These are phyloP conservation scores for Juglanconis sp. DNA, from an alignment of 2,329 filamentous ascomycete genomes.

Conservation along the genomic window DNA sequence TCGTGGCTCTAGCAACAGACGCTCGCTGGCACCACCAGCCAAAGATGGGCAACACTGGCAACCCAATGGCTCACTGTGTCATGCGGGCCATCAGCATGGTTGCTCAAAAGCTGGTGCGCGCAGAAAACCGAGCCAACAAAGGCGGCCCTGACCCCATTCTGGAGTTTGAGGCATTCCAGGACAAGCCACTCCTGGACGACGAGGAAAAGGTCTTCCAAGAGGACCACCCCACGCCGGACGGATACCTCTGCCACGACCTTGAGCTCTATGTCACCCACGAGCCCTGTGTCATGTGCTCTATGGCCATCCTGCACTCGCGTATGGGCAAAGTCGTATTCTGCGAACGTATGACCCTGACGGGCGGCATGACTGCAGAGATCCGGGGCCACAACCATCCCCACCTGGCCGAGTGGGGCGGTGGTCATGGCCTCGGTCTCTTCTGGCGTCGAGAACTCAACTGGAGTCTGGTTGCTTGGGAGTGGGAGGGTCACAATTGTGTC, in stretches of 20 bases:
- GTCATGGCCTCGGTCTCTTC: slow-evolving; percentile 64
- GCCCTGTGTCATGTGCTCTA: slow-evolving; percentile 93
- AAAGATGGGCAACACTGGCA: slow-evolving; percentile 51
- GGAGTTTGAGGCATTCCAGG: slow-evolving; percentile 63
- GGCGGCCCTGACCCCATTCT: slow-evolving; percentile 35
- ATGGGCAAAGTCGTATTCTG: slow-evolving; percentile 84
- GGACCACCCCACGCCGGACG: slow-evolving; percentile 67
- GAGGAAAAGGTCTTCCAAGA: slow-evolving; percentile 61
- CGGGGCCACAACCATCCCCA: slow-evolving; percentile 46
- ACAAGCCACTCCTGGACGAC: slow-evolving; percentile 64
- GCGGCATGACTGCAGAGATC: slow-evolving; percentile 78
- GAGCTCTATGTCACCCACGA: slow-evolving; percentile 95
- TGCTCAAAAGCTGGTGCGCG: slow-evolving; percentile 61
- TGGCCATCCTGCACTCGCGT: slow-evolving; percentile 91
- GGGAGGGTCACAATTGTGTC: slow-evolving; percentile 47
- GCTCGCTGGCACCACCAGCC: slow-evolving; percentile 63
- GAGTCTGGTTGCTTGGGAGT: slow-evolving; percentile 81
- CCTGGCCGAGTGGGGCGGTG: slow-evolving; percentile 40
- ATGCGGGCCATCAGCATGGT: slow-evolving; percentile 82
- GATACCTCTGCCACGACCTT: slow-evolving; percentile 90
- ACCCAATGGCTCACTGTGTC: slow-evolving; percentile 75
- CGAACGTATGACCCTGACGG: slow-evolving; percentile 73
- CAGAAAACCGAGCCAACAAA: slow-evolving; percentile 41
- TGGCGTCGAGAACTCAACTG: slow-evolving; percentile 80
- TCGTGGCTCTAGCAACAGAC: slow-evolving; percentile 74